Percentiles rank a stretch among this genome's conserved stretches.
phyloP scores from a whole-genome alignment of 1,284 basidiomycete genomes.

The Apiotrichum siamense region DNA sequence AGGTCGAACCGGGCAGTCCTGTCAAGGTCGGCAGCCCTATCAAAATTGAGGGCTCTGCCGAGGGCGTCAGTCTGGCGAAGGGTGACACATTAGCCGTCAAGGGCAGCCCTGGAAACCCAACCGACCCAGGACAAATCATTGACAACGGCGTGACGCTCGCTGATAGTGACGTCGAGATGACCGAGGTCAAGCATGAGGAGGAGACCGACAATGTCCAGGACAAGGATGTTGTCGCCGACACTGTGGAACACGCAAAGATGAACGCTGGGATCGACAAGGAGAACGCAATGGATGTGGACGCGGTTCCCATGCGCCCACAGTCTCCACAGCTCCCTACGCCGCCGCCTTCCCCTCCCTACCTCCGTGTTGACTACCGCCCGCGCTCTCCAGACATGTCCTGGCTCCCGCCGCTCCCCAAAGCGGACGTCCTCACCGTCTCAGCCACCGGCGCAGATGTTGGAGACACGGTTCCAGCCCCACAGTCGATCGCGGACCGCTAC shows the following conservation, averaged over 20 bases:
- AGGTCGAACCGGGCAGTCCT: background rate
- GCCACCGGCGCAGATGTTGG: background rate
- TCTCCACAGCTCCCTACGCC: background rate
- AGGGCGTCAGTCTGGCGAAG: slow-evolving; percentile 6
- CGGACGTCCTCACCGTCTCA: slow-evolving; percentile 2
- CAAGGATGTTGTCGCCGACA: background rate
- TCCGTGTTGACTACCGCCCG: slow-evolving; percentile 8
- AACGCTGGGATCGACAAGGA: background rate
- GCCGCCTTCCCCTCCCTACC: background rate
- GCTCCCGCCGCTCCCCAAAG: slow-evolving; percentile 34
- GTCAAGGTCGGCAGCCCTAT: background rate
- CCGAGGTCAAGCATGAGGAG: background rate
- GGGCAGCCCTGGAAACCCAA: background rate
- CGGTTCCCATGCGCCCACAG: background rate
- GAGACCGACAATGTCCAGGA: background rate
- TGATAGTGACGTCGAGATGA: background rate
- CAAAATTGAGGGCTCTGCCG: background rate
- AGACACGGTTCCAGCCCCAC: slow-evolving; percentile 10
- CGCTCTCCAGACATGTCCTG: slow-evolving; percentile 24
- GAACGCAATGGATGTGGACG: background rate
- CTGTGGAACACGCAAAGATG: background rate
- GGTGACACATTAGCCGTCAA: slow-evolving; percentile 5
- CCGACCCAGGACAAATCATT: too few relatives aligned
- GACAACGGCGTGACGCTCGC: background rate
- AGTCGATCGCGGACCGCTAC: slow-evolving; percentile 36